phyloP scores from a whole-genome alignment of 176 grass and related monocot genomes.

The Neostapfia colusana region DNA sequence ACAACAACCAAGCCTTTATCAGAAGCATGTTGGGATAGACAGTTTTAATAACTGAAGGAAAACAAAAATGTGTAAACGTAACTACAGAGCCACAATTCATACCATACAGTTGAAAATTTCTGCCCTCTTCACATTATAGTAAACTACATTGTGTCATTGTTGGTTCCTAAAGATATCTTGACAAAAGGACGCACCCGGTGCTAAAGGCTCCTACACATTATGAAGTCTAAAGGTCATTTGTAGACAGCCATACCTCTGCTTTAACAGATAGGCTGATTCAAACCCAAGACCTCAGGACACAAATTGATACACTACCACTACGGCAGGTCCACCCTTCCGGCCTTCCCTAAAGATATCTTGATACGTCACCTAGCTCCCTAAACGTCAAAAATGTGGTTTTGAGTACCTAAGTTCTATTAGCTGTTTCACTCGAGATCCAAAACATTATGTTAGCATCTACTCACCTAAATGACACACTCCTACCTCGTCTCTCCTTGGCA shows the following conservation, averaged over 20 bases:
- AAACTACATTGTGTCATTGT: neutral
- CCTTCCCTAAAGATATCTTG: neutral
- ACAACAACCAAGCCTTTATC: no score
- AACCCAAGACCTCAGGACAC: no score
- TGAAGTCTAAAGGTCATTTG: no score
- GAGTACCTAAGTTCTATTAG: neutral
- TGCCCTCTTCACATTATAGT: neutral
- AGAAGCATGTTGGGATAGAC: no score
- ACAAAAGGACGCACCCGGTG: no score
- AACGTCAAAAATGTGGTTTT: neutral
- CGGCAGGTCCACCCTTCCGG: neutral
- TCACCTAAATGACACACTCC: neutral
- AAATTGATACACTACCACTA: neutral
- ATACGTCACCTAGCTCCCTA: neutral
- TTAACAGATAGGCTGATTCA: no score
- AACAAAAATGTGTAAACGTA: neutral
- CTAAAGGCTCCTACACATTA: no score
- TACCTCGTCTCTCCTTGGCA: neutral
- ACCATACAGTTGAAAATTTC: neutral
- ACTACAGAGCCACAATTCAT: neutral
- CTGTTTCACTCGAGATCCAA: neutral
- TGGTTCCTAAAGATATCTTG: neutral
- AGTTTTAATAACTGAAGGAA: no score
- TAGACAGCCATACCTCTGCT: no score
- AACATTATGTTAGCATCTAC: neutral